Conservation (phyloP, 164 flowering plant species). For the Sextonia rubra region DNA sequence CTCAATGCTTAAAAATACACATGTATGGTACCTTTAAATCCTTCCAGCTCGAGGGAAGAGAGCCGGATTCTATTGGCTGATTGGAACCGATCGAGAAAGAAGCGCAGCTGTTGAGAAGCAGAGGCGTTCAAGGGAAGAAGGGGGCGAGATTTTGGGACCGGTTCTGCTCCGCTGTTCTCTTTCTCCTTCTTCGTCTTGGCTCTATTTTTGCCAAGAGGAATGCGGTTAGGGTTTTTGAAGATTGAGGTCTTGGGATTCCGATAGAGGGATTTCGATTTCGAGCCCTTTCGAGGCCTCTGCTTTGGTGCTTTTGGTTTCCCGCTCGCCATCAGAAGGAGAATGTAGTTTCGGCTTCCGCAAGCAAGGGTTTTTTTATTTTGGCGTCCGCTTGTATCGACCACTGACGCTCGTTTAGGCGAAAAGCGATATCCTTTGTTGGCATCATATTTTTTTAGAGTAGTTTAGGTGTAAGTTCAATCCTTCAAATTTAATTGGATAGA, state of each 20-base stretch:
- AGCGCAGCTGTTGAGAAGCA: conserved; percentile 52
- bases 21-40: conserved; percentile 58
- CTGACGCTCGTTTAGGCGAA: too few relatives aligned
- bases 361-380: too few relatives aligned
- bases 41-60: conserved; percentile 79
- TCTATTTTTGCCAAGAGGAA: conserved; percentile 25
- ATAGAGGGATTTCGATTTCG: too few relatives aligned
- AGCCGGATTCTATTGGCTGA: conserved; percentile 48
- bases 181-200: conserved; percentile 23
- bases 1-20: too few relatives aligned
- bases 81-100: conserved; percentile 52
- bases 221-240: conserved; percentile 31
- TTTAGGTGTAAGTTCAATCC: too few relatives aligned
- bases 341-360: too few relatives aligned
- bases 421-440: too few relatives aligned
- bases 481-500: too few relatives aligned
- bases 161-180: conserved; percentile 5
- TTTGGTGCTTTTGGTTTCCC: conserved; percentile 16
- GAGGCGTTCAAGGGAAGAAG: conserved; percentile 8
- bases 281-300: conserved; percentile 5
- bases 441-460: too few relatives aligned
- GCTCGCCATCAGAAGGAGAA: too few relatives aligned
- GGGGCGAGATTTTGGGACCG: neutral
- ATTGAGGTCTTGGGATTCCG: neutral
- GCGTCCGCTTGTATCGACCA: too few relatives aligned